Percentiles rank a stretch among this genome's conserved stretches.
phyloP scores from a whole-genome alignment of 768 basidiomycete genomes.

The Xerocomellus amylosporus region DNA sequence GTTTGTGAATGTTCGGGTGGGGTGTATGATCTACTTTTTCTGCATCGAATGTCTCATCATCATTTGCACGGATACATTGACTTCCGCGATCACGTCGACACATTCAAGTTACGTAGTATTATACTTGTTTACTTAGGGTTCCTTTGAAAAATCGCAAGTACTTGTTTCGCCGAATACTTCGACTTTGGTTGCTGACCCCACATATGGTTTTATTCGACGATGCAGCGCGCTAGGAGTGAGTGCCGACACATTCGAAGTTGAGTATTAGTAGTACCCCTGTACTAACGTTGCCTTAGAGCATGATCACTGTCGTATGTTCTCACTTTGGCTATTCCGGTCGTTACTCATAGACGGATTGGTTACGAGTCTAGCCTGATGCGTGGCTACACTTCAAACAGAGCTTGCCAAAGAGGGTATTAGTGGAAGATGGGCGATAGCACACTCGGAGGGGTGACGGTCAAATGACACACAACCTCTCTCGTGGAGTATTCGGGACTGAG shows the following conservation, averaged over 20 bases:
- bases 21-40: neutral
- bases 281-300: conserved; percentile 21
- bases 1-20: neutral
- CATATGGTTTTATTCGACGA: neutral
- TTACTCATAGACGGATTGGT: too few species aligned
- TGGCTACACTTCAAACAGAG: conserved; percentile 31
- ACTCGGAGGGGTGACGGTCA: too few species aligned
- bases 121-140: too few species aligned
- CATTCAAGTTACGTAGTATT: too few species aligned
- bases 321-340: neutral
- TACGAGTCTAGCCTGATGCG: too few species aligned
- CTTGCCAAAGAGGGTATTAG: conserved; percentile 62
- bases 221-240: conserved; percentile 36
- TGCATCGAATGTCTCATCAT: neutral
- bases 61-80: neutral
- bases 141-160: too few species aligned
- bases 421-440: too few species aligned
- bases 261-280: neutral
- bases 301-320: conserved; percentile 29
- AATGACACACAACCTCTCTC: too few species aligned
- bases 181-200: neutral
- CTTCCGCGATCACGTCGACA: too few species aligned
- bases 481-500: too few species aligned
- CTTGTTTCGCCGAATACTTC: too few species aligned
- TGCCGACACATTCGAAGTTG: neutral